These are phyloP conservation scores for Tetrapisispora taiwanensis DNA, from an alignment of 805 yeast species.

Conservation along the genomic window DNA sequence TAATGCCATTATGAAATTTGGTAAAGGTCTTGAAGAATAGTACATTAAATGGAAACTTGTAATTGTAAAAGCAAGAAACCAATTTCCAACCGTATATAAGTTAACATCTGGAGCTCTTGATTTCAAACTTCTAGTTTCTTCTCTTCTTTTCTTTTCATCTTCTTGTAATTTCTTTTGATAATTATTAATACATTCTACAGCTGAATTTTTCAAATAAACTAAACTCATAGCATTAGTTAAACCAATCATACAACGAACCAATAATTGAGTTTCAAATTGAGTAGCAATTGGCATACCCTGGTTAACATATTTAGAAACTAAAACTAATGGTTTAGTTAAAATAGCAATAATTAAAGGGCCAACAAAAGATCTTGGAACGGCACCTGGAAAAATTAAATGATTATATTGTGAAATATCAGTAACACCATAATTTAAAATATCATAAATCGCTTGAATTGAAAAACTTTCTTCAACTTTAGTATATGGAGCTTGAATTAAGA, in stretches of 20 bases:
- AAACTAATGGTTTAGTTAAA: conserved; percentile 33
- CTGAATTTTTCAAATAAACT: conserved; percentile 38
- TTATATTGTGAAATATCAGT: conserved; percentile 43
- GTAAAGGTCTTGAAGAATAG: conserved; percentile 77
- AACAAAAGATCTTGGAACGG: conserved; percentile 74
- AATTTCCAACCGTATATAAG: conserved; percentile 33
- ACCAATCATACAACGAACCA: conserved; percentile 55
- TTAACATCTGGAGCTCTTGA: conserved; percentile 1
- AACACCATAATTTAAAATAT: conserved; percentile 55
- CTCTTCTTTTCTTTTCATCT: conserved; percentile 10
- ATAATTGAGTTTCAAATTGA: conserved; percentile 42
- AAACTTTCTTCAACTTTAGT: conserved; percentile 94
- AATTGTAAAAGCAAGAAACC: conserved; percentile 50
- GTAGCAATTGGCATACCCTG: conserved; percentile 17
- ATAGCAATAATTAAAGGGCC: conserved; percentile 53
- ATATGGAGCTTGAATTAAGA: conserved; percentile 56
- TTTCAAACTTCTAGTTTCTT: conserved; percentile 5
- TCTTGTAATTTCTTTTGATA: conserved; percentile 4
- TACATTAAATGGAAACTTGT: conserved; percentile 72
- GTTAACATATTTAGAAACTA: conserved; percentile 6
- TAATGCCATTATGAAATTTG: conserved; percentile 70
- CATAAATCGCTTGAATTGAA: conserved; percentile 82
- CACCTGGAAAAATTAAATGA: conserved; percentile 76
- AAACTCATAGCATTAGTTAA: conserved; percentile 47
- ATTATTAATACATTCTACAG: conserved; percentile 19